Base-by-base conservation (phyloP, 805 yeast species). In the Candida orba region DNA sequence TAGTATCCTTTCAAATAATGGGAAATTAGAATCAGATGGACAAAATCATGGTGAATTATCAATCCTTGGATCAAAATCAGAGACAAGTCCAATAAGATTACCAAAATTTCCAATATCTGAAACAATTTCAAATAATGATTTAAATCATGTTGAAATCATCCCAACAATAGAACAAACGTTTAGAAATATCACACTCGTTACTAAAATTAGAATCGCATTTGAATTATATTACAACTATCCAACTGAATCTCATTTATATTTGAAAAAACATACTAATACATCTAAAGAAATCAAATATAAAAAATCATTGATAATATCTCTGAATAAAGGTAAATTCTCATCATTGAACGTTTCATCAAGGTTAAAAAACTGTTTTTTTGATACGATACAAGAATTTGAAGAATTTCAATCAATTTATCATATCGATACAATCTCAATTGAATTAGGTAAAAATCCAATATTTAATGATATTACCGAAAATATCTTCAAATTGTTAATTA, bases 401-500 rank as follows among this genome's bases (percentile, higher is more conserved):
- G 34, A 31, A 10, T 27, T 27, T 15, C 17, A 31, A 31, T 15
- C 20, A 31, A 31, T n/a, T 8, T 30, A 30, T 18, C 32, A 24
- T 9, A 34, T 40, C 14, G 42, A 34, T 31, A 40, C 42, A 18
- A 47, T 67, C 8, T 65, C 71, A 1, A 47, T 67, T 14, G 66
- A 65, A 44, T 58, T 63, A 29, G 68, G 67, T 10, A 59, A 63
- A 25, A 2, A n/a, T n/a, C 12, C 31, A 8, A 18, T 43, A 27
- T 43, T 40, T 15, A 57, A 52, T 6, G 36, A 54, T 2, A 68
- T 64, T 49, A 65, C 52, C 63, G 72, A 61, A 62, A 75, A 63
- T 64, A 66, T 57, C 66, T 71, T 40, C 50, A 68, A 46, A 63
- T 61, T 78, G 15, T 54, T 78, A 37, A 60, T 57, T 20, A 72